Evolutionary conservation across 108 stramenopile species (phyloP).

Genomic region (Pseudonitzschia pungens): DNA sequence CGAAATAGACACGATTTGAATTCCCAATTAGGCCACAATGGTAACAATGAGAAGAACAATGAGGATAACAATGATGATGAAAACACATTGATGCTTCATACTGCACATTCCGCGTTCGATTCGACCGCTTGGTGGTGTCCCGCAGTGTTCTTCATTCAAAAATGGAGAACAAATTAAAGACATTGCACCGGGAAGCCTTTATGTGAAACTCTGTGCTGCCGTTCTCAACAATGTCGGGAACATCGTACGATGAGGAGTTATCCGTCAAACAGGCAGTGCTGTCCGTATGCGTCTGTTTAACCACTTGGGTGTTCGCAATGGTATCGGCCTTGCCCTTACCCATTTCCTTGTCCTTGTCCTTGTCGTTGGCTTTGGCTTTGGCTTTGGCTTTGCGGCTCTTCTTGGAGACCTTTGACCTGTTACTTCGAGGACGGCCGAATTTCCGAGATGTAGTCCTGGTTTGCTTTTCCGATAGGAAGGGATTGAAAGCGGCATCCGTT

Average conservation of each 20-base stretch:
- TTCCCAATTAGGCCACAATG: too few species aligned
- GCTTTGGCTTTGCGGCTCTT: background rate
- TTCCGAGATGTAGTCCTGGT: background rate
- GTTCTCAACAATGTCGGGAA: background rate
- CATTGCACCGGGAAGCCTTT: background rate
- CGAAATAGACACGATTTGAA: too few species aligned
- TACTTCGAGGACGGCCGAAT: background rate
- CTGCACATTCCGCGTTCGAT: too few species aligned
- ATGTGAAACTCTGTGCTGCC: background rate
- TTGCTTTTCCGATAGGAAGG: background rate
- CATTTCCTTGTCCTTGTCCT: background rate
- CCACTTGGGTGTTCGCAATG: background rate
- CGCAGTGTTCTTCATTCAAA: background rate
- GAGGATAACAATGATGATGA: too few species aligned
- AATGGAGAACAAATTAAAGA: background rate
- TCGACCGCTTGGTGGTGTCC: background rate
- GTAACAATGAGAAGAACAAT: too few species aligned
- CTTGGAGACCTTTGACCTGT: background rate
- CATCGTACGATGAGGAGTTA: background rate
- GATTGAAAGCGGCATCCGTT: background rate
- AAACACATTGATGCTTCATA: too few species aligned
- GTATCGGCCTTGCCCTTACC: background rate
- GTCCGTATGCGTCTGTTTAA: background rate
- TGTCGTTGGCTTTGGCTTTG: background rate
- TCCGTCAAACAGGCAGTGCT: conserved; percentile 1